Evolutionary conservation across 78 protist species (phyloP).

Genomic region (Cavenderia fasciculata): DNA sequence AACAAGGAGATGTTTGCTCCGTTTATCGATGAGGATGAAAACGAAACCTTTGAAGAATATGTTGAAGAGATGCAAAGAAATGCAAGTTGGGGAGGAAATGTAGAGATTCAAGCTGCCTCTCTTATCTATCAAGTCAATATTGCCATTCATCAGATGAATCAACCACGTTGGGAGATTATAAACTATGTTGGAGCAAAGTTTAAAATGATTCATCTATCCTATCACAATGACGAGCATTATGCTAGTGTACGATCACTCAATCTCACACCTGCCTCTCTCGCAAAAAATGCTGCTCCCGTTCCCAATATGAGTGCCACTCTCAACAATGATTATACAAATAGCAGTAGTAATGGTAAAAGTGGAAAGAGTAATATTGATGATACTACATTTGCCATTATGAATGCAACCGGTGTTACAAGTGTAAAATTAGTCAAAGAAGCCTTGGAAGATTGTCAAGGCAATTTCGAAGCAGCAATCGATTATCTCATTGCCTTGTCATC

Average conservation of each 20-base stretch:
- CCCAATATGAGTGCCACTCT: conserved; percentile 4
- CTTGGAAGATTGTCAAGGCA: conserved; percentile 46
- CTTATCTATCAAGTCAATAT: conserved; percentile 68
- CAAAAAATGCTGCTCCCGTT: not conserved
- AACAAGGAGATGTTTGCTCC: conserved; percentile 79
- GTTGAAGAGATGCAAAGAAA: conserved; percentile 68
- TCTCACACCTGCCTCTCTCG: not conserved
- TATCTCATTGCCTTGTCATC: conserved; percentile 24
- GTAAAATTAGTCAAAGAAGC: conserved; percentile 65
- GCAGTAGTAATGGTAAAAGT: not conserved
- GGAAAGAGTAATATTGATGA: conserved; percentile 14
- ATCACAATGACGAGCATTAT: conserved; percentile 84
- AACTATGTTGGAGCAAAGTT: conserved; percentile 47
- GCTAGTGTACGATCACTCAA: conserved; percentile 31
- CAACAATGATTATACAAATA: not conserved
- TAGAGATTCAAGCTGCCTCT: conserved; percentile 73
- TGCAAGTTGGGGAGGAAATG: conserved; percentile 84
- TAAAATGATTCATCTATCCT: conserved; percentile 48
- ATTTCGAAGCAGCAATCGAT: conserved; percentile 62
- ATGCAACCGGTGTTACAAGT: conserved; percentile 63
- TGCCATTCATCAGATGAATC: conserved; percentile 77
- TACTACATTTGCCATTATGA: conserved; percentile 27
- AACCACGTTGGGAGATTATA: conserved; percentile 76
- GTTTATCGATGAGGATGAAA: conserved; percentile 77
- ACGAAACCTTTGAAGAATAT: conserved; percentile 66